These are phyloP conservation scores for Antitrichia curtipendula DNA, from an alignment of 225 moss, liverwort and hornwort species.

Conservation along the genomic window DNA sequence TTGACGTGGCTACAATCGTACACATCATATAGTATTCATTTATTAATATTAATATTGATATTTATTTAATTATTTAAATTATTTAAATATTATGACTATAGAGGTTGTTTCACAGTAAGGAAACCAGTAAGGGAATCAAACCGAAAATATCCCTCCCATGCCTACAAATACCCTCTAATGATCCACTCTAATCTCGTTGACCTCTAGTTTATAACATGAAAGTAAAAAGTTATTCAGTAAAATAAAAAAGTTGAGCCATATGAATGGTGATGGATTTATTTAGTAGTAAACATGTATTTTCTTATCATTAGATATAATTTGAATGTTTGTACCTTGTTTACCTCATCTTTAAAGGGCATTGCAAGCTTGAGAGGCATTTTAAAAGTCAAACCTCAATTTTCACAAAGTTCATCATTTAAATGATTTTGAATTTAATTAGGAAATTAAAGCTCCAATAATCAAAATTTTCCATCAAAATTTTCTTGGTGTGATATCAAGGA, in stretches of 20 bases:
- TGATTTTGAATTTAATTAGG: background rate
- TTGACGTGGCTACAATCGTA: too few species aligned
- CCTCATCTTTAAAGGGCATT: rapidly evolving
- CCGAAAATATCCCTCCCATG: too few species aligned
- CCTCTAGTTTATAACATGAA: rapidly evolving
- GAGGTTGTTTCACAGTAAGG: too few species aligned
- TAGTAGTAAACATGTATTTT: background rate
- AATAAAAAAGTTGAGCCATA: background rate
- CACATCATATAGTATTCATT: too few species aligned
- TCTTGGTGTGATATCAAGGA: background rate
- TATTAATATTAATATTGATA: too few species aligned
- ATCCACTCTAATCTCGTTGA: background rate
- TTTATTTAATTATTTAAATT: too few species aligned
- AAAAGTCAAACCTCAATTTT: background rate
- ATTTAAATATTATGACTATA: too few species aligned
- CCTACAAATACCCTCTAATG: too few species aligned
- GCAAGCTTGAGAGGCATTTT: rapidly evolving
- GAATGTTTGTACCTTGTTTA: background rate
- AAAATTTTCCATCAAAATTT: background rate
- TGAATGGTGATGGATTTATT: too few species aligned
- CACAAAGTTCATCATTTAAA: background rate
- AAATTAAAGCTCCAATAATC: background rate
- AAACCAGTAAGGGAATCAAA: too few species aligned
- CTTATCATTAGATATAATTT: too few species aligned
- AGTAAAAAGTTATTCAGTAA: background rate